Evolutionary conservation across 768 basidiomycete genomes (phyloP), one percentile per base, ranked within the genome.

Genomic region (Calocybe gangraenosa): DNA sequence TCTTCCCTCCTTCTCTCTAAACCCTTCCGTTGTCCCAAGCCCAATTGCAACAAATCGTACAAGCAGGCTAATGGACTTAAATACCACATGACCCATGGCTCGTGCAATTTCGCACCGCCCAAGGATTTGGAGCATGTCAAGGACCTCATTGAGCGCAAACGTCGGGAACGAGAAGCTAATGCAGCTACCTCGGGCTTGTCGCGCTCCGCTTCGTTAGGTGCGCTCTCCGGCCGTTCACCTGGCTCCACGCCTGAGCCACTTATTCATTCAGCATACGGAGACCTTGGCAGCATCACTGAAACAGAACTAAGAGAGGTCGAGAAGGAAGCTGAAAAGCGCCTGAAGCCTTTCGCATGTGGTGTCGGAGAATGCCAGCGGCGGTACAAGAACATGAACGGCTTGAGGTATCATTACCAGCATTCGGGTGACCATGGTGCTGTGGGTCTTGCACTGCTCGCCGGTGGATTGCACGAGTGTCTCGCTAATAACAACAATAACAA

Each of bases 361-460:
- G 87, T 94, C 4, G 87, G 88, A 15, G 87, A 89, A 53, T 90
- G 88, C 56, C 75, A 78, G 61, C 78, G 94, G 59, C 66, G 94
- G 59, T 98, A 97, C 71, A 93, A 97, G 78, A 97, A 99, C 61
- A 95, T 97, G 93, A 97, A 97, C 64, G 95, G 95, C 0, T 69
- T 97, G 50, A 68, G 89, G 58, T 98, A 98, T 52, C 95, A 98
- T 66, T 98, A 97, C 61, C 88, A 93, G 64, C 95, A 98, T 65
- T 87, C 87, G 17, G 95, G 94, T 9, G 92, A 93, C 34, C 96
- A 98, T 64, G 95, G 95, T 3, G 85, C 87, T 5, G 75, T 91
- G 33, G 96, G 96, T 4, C 72, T 97, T 0, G 80, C 83, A 35
- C 68, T 96, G 56, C 75, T 97, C 35, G 89, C 90, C 3, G 79